These are phyloP conservation scores for Stemphylium vesicarium DNA, from an alignment of 2,329 filamentous ascomycete species.

Conservation along the genomic window DNA sequence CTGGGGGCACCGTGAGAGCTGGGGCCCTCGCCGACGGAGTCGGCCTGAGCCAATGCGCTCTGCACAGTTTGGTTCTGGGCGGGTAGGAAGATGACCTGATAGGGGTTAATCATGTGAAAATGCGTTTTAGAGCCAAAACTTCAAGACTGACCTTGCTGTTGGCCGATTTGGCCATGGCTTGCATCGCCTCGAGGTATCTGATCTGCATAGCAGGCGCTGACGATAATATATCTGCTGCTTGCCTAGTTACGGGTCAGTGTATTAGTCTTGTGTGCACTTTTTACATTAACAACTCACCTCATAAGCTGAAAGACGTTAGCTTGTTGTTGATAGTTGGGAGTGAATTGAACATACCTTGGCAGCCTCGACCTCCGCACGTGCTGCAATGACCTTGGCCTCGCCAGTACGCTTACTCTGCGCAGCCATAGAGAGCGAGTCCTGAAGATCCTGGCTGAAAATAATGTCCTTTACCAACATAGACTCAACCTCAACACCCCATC, in stretches of 20 bases:
- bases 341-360: slow-evolving; percentile 65
- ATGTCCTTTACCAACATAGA: slow-evolving; percentile 99
- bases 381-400: slow-evolving; percentile 97
- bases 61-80: slow-evolving; percentile 58
- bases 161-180: slow-evolving; percentile 94
- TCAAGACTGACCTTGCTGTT: slow-evolving; percentile 68
- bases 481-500: slow-evolving; percentile 96
- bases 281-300: too few relatives aligned
- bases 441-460: slow-evolving; percentile 92
- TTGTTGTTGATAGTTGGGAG: too few relatives aligned
- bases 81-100: slow-evolving; percentile 46
- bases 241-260: too few relatives aligned
- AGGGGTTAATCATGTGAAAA: too few relatives aligned
- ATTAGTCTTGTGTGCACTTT: too few relatives aligned
- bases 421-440: slow-evolving; percentile 97
- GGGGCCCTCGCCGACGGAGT: slow-evolving; percentile 62
- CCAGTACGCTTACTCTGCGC: slow-evolving; percentile 98
- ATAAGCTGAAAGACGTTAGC: too few relatives aligned
- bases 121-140: too few relatives aligned
- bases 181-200: slow-evolving; percentile 93
- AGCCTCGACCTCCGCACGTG: slow-evolving; percentile 93
- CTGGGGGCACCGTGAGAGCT: slow-evolving; percentile 51
- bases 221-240: slow-evolving; percentile 71
- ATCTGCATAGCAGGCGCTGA: slow-evolving; percentile 85
- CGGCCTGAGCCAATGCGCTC: slow-evolving; percentile 57